Conservation (phyloP, 108 stramenopile genomes). For the Schizochytrium sp. region DNA sequence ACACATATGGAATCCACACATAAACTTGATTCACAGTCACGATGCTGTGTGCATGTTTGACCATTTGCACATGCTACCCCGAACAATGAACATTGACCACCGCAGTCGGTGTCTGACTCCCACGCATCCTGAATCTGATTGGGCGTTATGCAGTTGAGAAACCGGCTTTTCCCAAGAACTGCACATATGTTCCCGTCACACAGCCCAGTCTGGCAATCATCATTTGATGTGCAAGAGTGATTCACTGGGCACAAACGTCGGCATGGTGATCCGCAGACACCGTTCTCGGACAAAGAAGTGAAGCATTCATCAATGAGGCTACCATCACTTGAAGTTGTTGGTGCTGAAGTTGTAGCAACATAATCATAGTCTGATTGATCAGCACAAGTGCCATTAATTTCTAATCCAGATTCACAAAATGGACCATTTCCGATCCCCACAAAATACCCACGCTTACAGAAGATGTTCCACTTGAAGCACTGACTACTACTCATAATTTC, state of each 20-base stretch:
- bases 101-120: conserved; percentile 50
- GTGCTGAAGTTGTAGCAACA: neutral
- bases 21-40: neutral
- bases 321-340: neutral
- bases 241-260: neutral
- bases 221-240: neutral
- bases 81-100: conserved; percentile 42
- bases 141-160: neutral
- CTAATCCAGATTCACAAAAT: neutral
- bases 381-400: neutral
- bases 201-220: conserved; percentile 27
- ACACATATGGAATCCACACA: neutral
- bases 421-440: conserved; percentile 12
- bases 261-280: neutral
- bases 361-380: too few relatives aligned
- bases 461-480: neutral
- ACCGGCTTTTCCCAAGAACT: neutral
- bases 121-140: neutral
- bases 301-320: neutral
- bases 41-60: neutral
- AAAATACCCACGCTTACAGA: neutral
- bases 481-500: neutral
- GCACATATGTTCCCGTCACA: neutral
- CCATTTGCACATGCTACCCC: conserved; percentile 5
- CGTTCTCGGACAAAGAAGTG: neutral